phyloP scores from a whole-genome alignment of 192 early-diverging fungal genomes.

The Paraglomus brasilianum region DNA sequence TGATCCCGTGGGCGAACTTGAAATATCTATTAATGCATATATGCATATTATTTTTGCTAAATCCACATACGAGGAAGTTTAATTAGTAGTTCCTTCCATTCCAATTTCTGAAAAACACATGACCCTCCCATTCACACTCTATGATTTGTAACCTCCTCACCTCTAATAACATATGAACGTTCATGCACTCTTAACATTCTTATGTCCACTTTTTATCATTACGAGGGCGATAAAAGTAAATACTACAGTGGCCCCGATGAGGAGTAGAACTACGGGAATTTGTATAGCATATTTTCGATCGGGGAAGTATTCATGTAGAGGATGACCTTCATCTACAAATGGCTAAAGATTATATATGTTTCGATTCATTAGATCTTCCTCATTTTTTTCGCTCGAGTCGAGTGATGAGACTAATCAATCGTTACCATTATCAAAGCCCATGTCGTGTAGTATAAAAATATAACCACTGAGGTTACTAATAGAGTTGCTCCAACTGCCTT shows the following conservation, averaged over 20 bases:
- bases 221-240: slow-evolving; percentile 79
- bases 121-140: too few species aligned
- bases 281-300: slow-evolving; percentile 84
- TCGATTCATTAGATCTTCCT: background rate
- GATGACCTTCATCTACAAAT: slow-evolving; percentile 77
- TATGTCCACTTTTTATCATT: slow-evolving; percentile 77
- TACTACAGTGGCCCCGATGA: slow-evolving; percentile 73
- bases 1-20: too few species aligned
- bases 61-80: too few species aligned
- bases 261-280: slow-evolving; percentile 77
- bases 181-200: slow-evolving; percentile 66
- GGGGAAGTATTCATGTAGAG: slow-evolving; percentile 75
- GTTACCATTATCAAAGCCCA: slow-evolving; percentile 87
- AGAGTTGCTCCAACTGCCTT: slow-evolving; percentile 76
- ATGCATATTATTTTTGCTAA: too few species aligned
- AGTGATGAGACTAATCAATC: slow-evolving; percentile 2
- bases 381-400: background rate
- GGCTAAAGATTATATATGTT: slow-evolving; percentile 50
- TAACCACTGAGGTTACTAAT: slow-evolving; percentile 63
- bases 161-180: too few species aligned
- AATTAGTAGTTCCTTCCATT: too few species aligned
- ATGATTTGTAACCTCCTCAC: too few species aligned
- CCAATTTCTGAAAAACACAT: too few species aligned
- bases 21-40: too few species aligned
- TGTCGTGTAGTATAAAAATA: slow-evolving; percentile 86